phyloP scores from a whole-genome alignment of 768 basidiomycete genomes.

The Macrolepiota fuliginosa region DNA sequence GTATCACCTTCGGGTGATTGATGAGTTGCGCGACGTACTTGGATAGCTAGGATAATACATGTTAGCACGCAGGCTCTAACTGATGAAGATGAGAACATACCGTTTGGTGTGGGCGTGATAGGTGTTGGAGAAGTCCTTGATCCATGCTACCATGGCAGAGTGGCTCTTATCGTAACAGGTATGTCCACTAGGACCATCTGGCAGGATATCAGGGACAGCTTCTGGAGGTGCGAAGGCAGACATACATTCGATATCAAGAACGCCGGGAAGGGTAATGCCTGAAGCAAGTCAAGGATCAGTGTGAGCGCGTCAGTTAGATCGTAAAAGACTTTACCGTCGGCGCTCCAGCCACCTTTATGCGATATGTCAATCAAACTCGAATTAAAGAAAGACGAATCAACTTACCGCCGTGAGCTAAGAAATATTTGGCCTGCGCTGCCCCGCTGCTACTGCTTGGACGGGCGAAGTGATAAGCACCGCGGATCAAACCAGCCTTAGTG shows the following conservation, averaged over 20 bases:
- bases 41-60: not conserved
- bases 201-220: not conserved
- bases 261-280: conserved; percentile 59
- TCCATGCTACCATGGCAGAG: conserved; percentile 61
- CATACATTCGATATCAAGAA: conserved; percentile 62
- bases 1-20: not conserved
- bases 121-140: conserved; percentile 58
- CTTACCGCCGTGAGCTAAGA: conserved; percentile 53
- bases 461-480: conserved; percentile 64
- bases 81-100: conserved; percentile 22
- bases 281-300: not conserved
- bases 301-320: not conserved
- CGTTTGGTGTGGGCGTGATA: conserved; percentile 47
- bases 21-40: not conserved
- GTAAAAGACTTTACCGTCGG: conserved; percentile 24
- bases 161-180: conserved; percentile 54
- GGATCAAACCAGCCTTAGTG: conserved; percentile 52
- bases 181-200: conserved; percentile 51
- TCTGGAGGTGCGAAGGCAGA: not conserved
- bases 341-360: conserved; percentile 38
- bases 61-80: not conserved
- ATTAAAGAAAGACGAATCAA: not conserved
- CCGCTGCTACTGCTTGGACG: conserved; percentile 31
- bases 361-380: not conserved
- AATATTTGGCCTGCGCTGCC: conserved; percentile 57